Conservation (phyloP, 768 basidiomycete species). For the Rickenella mellea region DNA sequence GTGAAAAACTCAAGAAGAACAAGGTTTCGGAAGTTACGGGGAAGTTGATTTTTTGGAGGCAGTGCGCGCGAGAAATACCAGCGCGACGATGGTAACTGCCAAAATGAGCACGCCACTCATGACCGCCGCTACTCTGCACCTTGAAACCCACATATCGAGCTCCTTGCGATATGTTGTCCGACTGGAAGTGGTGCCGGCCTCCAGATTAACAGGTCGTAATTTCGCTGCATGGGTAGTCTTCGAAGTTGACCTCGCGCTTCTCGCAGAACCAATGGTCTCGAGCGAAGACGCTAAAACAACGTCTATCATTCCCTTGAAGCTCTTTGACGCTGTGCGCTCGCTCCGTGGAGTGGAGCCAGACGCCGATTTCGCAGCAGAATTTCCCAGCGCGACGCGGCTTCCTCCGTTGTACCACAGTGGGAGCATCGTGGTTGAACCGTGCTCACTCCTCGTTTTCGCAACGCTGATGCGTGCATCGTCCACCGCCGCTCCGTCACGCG, state of each 20-base stretch:
- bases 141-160: conserved; percentile 8
- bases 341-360: conserved; percentile 12
- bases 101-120: conserved; percentile 42
- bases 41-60: too few relatives aligned
- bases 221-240: conserved; percentile 18
- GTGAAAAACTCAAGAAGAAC: too few relatives aligned
- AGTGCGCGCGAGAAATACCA: conserved; percentile 31
- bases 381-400: conserved; percentile 13
- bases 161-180: not conserved
- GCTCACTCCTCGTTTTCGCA: conserved; percentile 29
- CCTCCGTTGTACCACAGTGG: conserved; percentile 14
- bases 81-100: conserved; percentile 39
- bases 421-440: conserved; percentile 30
- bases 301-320: not conserved
- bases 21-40: too few relatives aligned
- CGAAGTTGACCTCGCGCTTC: too few relatives aligned
- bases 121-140: conserved; percentile 49
- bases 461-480: conserved; percentile 35
- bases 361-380: conserved; percentile 8
- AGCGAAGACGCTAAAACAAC: too few relatives aligned
- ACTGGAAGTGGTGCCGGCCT: conserved; percentile 19
- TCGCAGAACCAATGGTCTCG: too few relatives aligned
- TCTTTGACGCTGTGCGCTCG: not conserved
- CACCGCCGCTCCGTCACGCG: conserved; percentile 36
- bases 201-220: conserved; percentile 35